Percentiles rank a stretch among this genome's conserved stretches.
Conservation (phyloP, 345 rosid species). For the Bruguiera sexangula region DNA sequence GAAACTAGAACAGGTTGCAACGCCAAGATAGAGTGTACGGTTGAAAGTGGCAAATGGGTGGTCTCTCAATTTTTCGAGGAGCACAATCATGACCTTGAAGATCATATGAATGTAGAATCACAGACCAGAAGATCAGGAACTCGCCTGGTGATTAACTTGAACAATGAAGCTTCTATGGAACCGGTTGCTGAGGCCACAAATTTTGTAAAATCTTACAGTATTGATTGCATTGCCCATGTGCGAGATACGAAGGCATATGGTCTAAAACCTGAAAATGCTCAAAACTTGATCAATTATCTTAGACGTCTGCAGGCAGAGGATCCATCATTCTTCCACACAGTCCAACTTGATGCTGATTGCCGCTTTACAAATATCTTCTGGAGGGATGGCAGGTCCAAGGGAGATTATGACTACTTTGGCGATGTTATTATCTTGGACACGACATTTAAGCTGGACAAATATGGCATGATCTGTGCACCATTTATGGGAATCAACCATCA, state of each 20-base stretch:
- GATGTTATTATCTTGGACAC: neutral
- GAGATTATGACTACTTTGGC: neutral
- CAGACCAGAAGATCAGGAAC: neutral
- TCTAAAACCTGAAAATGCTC: slow-evolving; percentile 9
- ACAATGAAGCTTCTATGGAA: neutral
- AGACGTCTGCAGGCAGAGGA: slow-evolving; percentile 10
- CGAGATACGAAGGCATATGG: neutral
- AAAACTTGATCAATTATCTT: slow-evolving; percentile 13
- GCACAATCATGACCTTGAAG: slow-evolving; percentile 28
- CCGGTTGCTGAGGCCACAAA: neutral
- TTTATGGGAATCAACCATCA: neutral
- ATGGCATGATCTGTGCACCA: neutral
- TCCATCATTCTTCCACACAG: slow-evolving; percentile 15
- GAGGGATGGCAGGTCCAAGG: slow-evolving; percentile 17
- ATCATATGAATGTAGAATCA: neutral
- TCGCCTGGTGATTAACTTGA: neutral
- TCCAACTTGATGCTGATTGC: slow-evolving; percentile 7
- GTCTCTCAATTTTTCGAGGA: slow-evolving; percentile 1
- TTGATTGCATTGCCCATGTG: neutral
- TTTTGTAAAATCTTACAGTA: neutral
- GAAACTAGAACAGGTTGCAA: slow-evolving; percentile 26
- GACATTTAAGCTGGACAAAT: neutral
- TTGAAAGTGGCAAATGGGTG: slow-evolving; percentile 21
- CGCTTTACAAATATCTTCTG: slow-evolving; percentile 12
- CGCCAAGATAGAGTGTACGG: slow-evolving; percentile 10